These are phyloP conservation scores for Albophoma yamanashiensis DNA, from an alignment of 2,329 filamentous ascomycete genomes.

Conservation along the genomic window DNA sequence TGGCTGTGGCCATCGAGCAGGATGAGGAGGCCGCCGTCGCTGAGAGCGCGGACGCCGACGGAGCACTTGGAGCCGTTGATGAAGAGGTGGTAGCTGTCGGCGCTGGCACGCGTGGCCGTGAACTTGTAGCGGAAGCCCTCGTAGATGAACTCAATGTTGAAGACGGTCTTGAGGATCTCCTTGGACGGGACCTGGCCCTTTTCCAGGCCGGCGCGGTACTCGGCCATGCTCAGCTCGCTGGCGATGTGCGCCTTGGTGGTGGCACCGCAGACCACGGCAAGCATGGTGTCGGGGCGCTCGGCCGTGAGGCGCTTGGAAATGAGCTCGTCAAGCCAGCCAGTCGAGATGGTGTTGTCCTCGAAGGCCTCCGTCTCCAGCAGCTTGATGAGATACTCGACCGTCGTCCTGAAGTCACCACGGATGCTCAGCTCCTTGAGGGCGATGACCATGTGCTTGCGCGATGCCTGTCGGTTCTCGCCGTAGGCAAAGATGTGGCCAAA, in stretches of 20 bases:
- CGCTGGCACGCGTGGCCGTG: slow-evolving; percentile 83
- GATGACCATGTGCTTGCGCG: slow-evolving; percentile 98
- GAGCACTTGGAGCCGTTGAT: slow-evolving; percentile 97
- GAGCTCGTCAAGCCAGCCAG: slow-evolving; percentile 95
- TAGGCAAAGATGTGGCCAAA: slow-evolving; percentile 99
- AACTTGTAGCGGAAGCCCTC: slow-evolving; percentile 96
- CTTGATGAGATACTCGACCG: slow-evolving; percentile 98
- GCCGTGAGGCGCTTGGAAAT: slow-evolving; percentile 97
- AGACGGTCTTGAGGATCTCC: slow-evolving; percentile 94
- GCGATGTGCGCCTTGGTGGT: slow-evolving; percentile 90
- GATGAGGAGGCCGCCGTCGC: slow-evolving; percentile 86
- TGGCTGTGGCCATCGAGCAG: slow-evolving; percentile 87
- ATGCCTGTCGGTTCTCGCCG: slow-evolving; percentile 92
- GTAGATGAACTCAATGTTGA: slow-evolving; percentile 97
- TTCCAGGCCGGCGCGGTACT: slow-evolving; percentile 82
- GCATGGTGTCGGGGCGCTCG: slow-evolving; percentile 83
- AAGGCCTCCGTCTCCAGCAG: slow-evolving; percentile 96
- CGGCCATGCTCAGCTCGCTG: slow-evolving; percentile 78
- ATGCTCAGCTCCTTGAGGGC: slow-evolving; percentile 98
- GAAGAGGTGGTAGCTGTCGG: slow-evolving; percentile 94
- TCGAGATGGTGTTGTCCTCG: slow-evolving; percentile 98
- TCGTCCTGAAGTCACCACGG: slow-evolving; percentile 97
- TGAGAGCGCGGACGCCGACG: slow-evolving; percentile 83
- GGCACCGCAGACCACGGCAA: slow-evolving; percentile 92
- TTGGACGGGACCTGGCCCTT: slow-evolving; percentile 97